phyloP scores from a whole-genome alignment of 2,329 filamentous ascomycete species.

The Clarireedia paspali region DNA sequence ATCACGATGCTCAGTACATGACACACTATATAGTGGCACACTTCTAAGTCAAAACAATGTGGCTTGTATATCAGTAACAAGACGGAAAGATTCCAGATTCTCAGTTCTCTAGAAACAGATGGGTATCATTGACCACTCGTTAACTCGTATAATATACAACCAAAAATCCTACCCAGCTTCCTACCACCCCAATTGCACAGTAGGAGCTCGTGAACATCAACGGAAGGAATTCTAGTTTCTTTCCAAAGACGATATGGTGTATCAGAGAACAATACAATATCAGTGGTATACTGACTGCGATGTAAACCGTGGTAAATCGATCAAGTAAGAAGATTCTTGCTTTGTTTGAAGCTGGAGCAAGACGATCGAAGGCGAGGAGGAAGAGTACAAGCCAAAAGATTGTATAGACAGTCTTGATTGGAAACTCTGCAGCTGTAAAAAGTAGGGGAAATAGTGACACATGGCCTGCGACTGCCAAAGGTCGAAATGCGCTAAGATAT shows the following conservation, averaged over 20 bases:
- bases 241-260: slow-evolving; percentile 77
- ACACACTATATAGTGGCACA: not conserved
- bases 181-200: slow-evolving; percentile 86
- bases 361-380: slow-evolving; percentile 74
- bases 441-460: slow-evolving; percentile 92
- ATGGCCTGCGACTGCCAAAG: slow-evolving; percentile 85
- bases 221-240: slow-evolving; percentile 79
- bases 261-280: slow-evolving; percentile 82
- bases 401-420: slow-evolving; percentile 89
- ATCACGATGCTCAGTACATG: not conserved
- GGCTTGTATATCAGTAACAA: not conserved
- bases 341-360: slow-evolving; percentile 75
- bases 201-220: slow-evolving; percentile 97
- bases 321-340: slow-evolving; percentile 86
- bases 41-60: too few species aligned
- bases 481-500: slow-evolving; percentile 85
- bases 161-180: slow-evolving; percentile 91
- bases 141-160: slow-evolving; percentile 70
- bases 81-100: not conserved
- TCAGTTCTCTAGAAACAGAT: not conserved
- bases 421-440: slow-evolving; percentile 88
- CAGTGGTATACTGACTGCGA: slow-evolving; percentile 79
- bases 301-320: slow-evolving; percentile 83
- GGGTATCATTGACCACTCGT: slow-evolving; percentile 15
- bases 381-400: slow-evolving; percentile 86